phyloP scores from a whole-genome alignment of 768 basidiomycete species.

The Obba rivulosa region DNA sequence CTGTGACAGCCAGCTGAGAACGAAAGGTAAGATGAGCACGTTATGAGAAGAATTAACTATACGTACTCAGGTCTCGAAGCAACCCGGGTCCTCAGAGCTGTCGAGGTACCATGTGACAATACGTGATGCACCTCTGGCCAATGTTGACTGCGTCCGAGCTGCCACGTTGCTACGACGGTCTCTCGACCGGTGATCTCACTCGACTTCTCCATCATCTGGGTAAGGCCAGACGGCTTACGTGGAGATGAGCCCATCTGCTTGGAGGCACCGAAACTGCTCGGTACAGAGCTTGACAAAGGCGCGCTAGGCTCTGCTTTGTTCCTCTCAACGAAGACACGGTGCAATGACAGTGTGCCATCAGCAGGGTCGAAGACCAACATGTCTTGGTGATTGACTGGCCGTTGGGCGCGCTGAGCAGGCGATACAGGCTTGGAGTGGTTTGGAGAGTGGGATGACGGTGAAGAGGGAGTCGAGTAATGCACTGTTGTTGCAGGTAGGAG shows the following conservation, averaged over 20 bases:
- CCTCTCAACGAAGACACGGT: constrained; percentile 45
- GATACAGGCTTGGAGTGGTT: constrained; percentile 22
- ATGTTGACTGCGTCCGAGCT: constrained; percentile 43
- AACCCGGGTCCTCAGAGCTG: neutral
- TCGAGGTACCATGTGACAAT: constrained; percentile 8
- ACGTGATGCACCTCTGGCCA: constrained; percentile 49
- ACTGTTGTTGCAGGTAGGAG: constrained; percentile 32
- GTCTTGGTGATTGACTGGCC: constrained; percentile 53
- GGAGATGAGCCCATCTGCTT: constrained; percentile 30
- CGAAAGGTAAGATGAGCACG: constrained; percentile 6
- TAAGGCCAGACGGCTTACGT: constrained; percentile 28
- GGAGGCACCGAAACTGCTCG: constrained; percentile 50
- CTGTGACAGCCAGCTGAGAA: constrained; percentile 59
- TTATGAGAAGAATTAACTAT: neutral
- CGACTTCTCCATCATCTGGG: constrained; percentile 30
- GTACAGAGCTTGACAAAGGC: constrained; percentile 28
- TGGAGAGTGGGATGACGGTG: constrained; percentile 25
- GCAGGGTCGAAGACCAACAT: constrained; percentile 62
- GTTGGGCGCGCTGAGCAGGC: constrained; percentile 19
- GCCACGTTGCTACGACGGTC: constrained; percentile 58
- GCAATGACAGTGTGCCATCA: constrained; percentile 49
- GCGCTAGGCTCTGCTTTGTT: constrained; percentile 17
- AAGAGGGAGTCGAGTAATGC: constrained; percentile 22
- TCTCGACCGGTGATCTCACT: constrained; percentile 34
- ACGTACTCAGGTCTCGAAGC: constrained; percentile 31